phyloP scores from a whole-genome alignment of 768 basidiomycete species.

The Psilocybe cyanescens region DNA sequence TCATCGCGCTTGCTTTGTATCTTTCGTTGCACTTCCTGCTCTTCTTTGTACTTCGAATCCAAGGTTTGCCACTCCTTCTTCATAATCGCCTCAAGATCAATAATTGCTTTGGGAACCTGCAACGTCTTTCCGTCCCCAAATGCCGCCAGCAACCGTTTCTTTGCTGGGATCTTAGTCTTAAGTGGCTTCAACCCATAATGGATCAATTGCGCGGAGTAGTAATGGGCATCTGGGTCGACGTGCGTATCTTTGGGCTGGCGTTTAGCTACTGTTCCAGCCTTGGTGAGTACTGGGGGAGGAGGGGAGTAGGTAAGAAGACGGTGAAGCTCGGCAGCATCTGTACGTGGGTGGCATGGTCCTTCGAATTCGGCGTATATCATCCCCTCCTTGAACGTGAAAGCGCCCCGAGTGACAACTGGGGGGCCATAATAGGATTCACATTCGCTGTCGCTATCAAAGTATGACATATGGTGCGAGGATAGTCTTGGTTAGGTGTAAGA shows the following conservation, averaged over 20 bases:
- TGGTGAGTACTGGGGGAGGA: slow-evolving; percentile 27
- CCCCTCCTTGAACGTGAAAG: slow-evolving; percentile 21
- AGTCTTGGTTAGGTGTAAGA: no score
- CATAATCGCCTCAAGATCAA: slow-evolving; percentile 25
- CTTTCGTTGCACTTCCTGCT: not conserved
- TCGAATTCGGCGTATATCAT: slow-evolving; percentile 24
- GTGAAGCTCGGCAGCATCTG: slow-evolving; percentile 22
- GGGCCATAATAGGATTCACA: slow-evolving; percentile 10
- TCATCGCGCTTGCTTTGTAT: not conserved
- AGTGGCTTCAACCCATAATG: slow-evolving; percentile 31
- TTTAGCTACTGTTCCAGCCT: slow-evolving; percentile 30
- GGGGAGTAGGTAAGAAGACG: slow-evolving; percentile 27
- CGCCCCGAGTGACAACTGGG: slow-evolving; percentile 20
- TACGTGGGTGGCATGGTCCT: slow-evolving; percentile 17
- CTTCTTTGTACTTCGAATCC: slow-evolving; percentile 20
- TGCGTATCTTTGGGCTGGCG: slow-evolving; percentile 23
- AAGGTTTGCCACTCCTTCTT: slow-evolving; percentile 23
- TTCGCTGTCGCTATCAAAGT: not conserved
- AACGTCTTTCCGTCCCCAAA: slow-evolving; percentile 22
- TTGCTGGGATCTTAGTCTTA: slow-evolving; percentile 29
- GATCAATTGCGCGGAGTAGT: slow-evolving; percentile 30
- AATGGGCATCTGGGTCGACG: slow-evolving; percentile 25
- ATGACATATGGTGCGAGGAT: not conserved
- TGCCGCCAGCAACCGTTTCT: slow-evolving; percentile 26
- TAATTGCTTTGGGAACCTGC: slow-evolving; percentile 22